Evolutionary conservation across 2,329 filamentous ascomycete species (phyloP), one percentile per base, ranked within the genome.

Genomic region (Rachicladosporium sp.): DNA sequence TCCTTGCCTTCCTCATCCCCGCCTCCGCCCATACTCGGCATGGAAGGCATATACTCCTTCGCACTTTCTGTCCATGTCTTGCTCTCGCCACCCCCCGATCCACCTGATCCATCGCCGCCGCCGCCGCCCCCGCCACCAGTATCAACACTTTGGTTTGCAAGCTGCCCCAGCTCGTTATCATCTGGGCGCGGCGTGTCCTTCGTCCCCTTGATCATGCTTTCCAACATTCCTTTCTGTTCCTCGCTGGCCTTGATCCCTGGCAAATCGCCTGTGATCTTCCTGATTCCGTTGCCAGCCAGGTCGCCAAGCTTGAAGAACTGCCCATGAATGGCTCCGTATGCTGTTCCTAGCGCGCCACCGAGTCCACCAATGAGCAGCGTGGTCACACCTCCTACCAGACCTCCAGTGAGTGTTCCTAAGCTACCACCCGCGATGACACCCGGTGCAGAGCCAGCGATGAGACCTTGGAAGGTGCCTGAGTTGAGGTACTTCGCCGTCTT

Each of bases 401-500:
- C 52, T 1, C 53, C 54, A 3, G 52, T 57, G 21, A 58, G 29
- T 3, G 50, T 47, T 7, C 55, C 55, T n/a, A 58, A 29, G 3
- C 42, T 46, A 4, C 46, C 42, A 12, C 54, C 54, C 27, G 50
- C 46, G 12, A 45, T 48, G 3, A 50, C 47, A 10, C 55, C 55
- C 10, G 57, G 36, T 1, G 54, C 55, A n/a, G 47, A 42, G 4
- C 55, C 55, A 1, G 51, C 51, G 6, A 45, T 43, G 37, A 56
- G 45, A 32, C 55, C 55, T 43, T 58, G 55, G 29, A 55, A 53
- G 1, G 52, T 45, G 12, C 54, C 54, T 19, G 49, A 46, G 13
- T 45, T 36, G 23, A 56, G 44, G 33, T 54, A 57, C 37, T 53
- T 56, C 10, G 55, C 55, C 2, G 51, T 51, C 45, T 58, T 58